Conservation (phyloP, 257 asterid genomes). For the Nicotiana obtusifolia region DNA sequence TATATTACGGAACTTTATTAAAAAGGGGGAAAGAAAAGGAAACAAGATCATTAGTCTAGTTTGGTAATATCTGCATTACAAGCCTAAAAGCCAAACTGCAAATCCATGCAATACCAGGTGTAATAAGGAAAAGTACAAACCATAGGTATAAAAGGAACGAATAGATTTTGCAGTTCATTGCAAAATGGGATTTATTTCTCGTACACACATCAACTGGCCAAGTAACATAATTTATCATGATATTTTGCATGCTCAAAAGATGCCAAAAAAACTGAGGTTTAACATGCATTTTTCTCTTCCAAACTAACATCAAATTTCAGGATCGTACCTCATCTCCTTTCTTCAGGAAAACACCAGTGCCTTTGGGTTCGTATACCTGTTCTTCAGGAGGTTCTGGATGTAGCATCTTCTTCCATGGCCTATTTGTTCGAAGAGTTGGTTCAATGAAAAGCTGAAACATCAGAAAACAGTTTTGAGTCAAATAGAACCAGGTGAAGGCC, state of each 20-base stretch:
- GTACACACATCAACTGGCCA: background rate
- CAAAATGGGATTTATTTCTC: background rate
- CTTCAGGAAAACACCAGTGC: slow-evolving; percentile 57
- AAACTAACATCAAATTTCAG: background rate
- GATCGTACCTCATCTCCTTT: slow-evolving; percentile 89
- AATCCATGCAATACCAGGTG: background rate
- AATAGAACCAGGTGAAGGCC: slow-evolving; percentile 3
- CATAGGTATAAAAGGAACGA: background rate
- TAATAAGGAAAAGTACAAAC: background rate
- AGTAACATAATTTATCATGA: background rate
- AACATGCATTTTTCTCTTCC: background rate
- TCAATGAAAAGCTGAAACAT: slow-evolving; percentile 68
- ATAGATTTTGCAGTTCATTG: background rate
- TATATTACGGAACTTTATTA: background rate
- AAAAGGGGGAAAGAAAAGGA: background rate
- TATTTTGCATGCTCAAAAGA: background rate
- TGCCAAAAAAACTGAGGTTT: background rate
- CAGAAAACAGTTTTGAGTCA: background rate
- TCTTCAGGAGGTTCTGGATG: slow-evolving; percentile 67
- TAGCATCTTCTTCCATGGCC: slow-evolving; percentile 56
- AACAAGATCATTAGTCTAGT: background rate
- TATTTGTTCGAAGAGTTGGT: slow-evolving; percentile 69
- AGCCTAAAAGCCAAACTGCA: background rate
- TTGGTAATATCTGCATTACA: background rate
- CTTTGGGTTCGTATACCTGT: slow-evolving; percentile 50